A percentile compares a stretch with the other conserved stretches of the same genome.
Evolutionary conservation across 2,329 filamentous ascomycete species (phyloP).

Genomic region (Botrytis aclada): DNA sequence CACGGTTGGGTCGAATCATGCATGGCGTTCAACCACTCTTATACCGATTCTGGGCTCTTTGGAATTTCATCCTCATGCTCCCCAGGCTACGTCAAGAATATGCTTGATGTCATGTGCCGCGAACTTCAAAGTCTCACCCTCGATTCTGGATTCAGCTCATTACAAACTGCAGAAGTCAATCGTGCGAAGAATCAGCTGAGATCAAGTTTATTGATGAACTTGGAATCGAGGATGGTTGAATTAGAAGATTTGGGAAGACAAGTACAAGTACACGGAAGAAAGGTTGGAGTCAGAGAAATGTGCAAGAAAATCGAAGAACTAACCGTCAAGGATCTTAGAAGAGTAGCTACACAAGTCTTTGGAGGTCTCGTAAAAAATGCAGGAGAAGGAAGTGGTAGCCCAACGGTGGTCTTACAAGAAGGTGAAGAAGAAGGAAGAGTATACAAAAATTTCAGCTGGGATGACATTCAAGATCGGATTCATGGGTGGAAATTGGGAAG

Average conservation of each 20-base stretch:
- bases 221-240: constrained; percentile 96
- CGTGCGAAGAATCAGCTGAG: constrained; percentile 96
- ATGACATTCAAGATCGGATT: constrained; percentile 85
- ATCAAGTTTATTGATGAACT: constrained; percentile 89
- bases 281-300: constrained; percentile 92
- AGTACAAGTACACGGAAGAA: constrained; percentile 93
- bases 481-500: constrained; percentile 78
- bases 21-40: constrained; percentile 94
- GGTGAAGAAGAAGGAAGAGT: constrained; percentile 66
- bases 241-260: constrained; percentile 92
- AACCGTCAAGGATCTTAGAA: constrained; percentile 73
- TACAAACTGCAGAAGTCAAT: constrained; percentile 75
- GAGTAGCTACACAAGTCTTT: constrained; percentile 77
- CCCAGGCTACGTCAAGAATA: constrained; percentile 71
- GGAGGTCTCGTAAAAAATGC: constrained; percentile 72
- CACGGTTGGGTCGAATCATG: constrained; percentile 97
- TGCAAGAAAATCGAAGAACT: constrained; percentile 79
- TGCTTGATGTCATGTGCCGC: constrained; percentile 94
- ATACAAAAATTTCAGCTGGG: constrained; percentile 70
- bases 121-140: constrained; percentile 77
- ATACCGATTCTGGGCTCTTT: constrained; percentile 93
- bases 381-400: constrained; percentile 77
- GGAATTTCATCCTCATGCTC: constrained; percentile 86
- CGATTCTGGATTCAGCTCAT: constrained; percentile 68
- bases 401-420: constrained; percentile 93